Conservation (phyloP, 2,329 filamentous ascomycete genomes). For the Raffaelea ambrosiae region DNA sequence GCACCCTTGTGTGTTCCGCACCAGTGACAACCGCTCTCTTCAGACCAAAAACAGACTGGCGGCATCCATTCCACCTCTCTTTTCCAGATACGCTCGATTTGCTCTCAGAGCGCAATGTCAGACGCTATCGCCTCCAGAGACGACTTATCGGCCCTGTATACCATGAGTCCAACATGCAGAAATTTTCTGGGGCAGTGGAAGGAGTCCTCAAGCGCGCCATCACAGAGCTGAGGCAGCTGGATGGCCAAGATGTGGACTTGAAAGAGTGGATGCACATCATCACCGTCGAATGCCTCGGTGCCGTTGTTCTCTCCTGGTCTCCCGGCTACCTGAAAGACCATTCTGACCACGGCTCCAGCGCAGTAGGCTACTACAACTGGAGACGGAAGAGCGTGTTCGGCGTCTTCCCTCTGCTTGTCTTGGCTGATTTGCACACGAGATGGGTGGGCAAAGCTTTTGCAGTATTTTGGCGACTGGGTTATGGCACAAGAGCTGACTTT, state of each 20-base stretch:
- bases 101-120: constrained; percentile 37
- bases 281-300: constrained; percentile 41
- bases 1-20: no score
- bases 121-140: constrained; percentile 39
- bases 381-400: constrained; percentile 44
- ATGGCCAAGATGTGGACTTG: constrained; percentile 34
- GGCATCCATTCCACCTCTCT: constrained; percentile 20
- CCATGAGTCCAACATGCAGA: constrained; percentile 30
- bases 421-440: constrained; percentile 28
- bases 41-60: constrained; percentile 32
- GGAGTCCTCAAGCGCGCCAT: constrained; percentile 27
- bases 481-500: constrained; percentile 32
- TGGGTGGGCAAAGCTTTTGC: constrained; percentile 29
- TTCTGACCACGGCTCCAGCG: constrained; percentile 38
- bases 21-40: constrained; percentile 37
- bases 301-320: constrained; percentile 43
- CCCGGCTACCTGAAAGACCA: constrained; percentile 34
- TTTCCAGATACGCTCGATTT: constrained; percentile 39
- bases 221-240: constrained; percentile 24
- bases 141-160: constrained; percentile 42
- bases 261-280: constrained; percentile 51
- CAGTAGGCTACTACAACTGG: constrained; percentile 41
- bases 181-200: constrained; percentile 32
- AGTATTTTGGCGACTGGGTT: constrained; percentile 35
- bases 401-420: constrained; percentile 34